Base-by-base conservation (phyloP, 2,329 filamentous ascomycete species). In the Diaporthe batatas region DNA sequence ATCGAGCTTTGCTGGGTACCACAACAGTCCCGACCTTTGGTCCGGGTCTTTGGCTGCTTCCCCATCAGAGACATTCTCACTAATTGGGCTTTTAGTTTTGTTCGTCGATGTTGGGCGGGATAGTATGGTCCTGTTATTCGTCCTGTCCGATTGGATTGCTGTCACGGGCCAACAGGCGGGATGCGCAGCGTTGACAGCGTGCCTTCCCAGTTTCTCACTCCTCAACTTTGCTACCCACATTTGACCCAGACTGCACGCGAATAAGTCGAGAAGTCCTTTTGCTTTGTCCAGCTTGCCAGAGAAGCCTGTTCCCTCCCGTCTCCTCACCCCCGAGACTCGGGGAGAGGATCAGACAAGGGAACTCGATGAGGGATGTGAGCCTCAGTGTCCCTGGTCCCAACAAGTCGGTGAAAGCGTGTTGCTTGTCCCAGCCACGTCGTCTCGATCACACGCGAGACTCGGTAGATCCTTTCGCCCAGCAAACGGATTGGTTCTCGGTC, bases 401-500 rank as follows among this genome's bases (percentile, higher is more conserved):
- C 53, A 59, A 49, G 29, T 49, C 53, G 68, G 49, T 62, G n/a
- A 44, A 62, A 62, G 44, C 44, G 34, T 32, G 10, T 42, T 65
- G 44, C 62, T 51, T 51, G 62, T 51, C 42, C 14, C 68, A 53
- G 68, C 42, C 68, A 59, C 68, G n/a, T 53, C 68, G 44, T 70
- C 55, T 49, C 49, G 55, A 42, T 42, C 55, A 25, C 55, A 70
- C 42, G 18, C n/a, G 47, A 42, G 8, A 36, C 25, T 39, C 44
- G 32, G 59, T 58, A 47, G 55, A 62, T n/a, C 10, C 29, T 11
- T 39, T 36, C 21, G 23, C 55, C 42, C 18, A 53, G 55, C 21
- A 51, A 70, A 62, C 5, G 55, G 32, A 36, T 62, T 62, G 68
- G 55, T 53, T 39, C 32, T 59, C 44, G 53, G 47, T 32, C 32